A percentile compares a stretch with the other conserved stretches of the same genome.
These are phyloP conservation scores for Sarocladium oryzae DNA, from an alignment of 2,329 filamentous ascomycete species.

Conservation along the genomic window DNA sequence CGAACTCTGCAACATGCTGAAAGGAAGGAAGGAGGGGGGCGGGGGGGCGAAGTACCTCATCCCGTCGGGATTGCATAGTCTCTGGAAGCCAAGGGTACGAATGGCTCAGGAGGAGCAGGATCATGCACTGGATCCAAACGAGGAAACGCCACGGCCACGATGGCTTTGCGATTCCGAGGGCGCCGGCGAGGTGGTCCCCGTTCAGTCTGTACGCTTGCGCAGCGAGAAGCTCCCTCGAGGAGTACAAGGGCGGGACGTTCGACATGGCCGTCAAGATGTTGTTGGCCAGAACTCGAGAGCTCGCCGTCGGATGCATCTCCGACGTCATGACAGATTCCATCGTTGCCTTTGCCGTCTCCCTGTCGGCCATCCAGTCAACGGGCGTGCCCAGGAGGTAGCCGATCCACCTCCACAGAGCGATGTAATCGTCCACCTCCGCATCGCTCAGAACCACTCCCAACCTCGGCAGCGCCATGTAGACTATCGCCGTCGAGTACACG, in stretches of 20 bases:
- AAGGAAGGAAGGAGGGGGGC: background rate
- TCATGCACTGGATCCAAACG: conserved; percentile 58
- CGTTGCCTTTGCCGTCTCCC: conserved; percentile 48
- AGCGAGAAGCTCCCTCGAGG: conserved; percentile 59
- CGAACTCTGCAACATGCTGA: too few relatives aligned
- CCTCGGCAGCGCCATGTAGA: conserved; percentile 63
- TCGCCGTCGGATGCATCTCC: conserved; percentile 60
- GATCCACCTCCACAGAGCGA: conserved; percentile 71
- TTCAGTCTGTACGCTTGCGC: conserved; percentile 66
- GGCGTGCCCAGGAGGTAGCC: conserved; percentile 66
- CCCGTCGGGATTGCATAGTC: conserved; percentile 29
- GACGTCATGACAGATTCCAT: conserved; percentile 63
- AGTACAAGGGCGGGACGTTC: conserved; percentile 57
- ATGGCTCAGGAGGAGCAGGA: conserved; percentile 53
- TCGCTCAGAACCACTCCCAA: conserved; percentile 62
- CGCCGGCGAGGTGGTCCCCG: conserved; percentile 54
- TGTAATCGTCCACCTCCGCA: conserved; percentile 61
- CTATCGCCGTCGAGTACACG: conserved; percentile 60
- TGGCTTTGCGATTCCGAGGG: conserved; percentile 51
- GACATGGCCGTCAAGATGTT: conserved; percentile 69
- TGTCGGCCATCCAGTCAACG: conserved; percentile 50
- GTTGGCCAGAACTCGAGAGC: conserved; percentile 59
- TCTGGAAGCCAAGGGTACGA: conserved; percentile 29
- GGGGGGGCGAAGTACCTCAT: conserved; percentile 17
- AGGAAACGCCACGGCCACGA: conserved; percentile 32